Conservation (phyloP, 768 basidiomycete species). For the Cystobasidium ongulense region DNA sequence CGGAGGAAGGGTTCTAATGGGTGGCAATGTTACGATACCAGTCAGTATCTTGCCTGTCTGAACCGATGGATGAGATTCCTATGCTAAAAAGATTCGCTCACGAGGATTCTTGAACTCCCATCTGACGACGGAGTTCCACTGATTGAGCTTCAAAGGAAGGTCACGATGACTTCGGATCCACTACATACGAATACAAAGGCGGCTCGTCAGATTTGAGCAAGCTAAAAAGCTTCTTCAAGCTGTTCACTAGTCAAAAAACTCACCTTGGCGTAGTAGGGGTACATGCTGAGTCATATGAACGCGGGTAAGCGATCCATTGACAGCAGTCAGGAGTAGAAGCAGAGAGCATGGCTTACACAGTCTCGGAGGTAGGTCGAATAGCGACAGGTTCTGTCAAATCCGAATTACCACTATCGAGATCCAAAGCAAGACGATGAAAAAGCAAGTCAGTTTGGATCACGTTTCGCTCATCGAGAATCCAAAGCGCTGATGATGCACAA, state of each 20-base stretch:
- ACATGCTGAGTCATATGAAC: slow-evolving; percentile 55
- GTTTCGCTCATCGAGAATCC: too few relatives aligned
- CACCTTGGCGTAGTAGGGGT: slow-evolving; percentile 89
- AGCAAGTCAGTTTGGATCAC: too few relatives aligned
- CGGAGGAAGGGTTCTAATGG: slow-evolving; percentile 86
- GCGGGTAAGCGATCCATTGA: neutral
- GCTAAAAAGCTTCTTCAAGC: neutral
- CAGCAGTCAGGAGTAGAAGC: neutral
- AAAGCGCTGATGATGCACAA: too few relatives aligned
- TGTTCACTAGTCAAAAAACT: neutral
- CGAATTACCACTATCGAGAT: slow-evolving; percentile 61
- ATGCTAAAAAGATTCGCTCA: slow-evolving; percentile 45
- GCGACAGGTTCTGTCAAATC: slow-evolving; percentile 96
- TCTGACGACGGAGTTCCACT: slow-evolving; percentile 98
- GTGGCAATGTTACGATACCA: too few relatives aligned
- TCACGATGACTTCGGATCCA: slow-evolving; percentile 98
- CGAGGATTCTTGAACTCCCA: slow-evolving; percentile 99
- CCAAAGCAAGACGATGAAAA: neutral
- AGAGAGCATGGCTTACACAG: slow-evolving; percentile 49
- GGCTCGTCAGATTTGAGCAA: neutral
- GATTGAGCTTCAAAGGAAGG: slow-evolving; percentile 90
- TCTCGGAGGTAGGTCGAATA: slow-evolving; percentile 96
- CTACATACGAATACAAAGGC: slow-evolving; percentile 30
- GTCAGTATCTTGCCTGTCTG: neutral
- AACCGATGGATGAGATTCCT: neutral